phyloP scores from a whole-genome alignment of 495 filamentous ascomycete genomes.

The Penicillium desertorum region DNA sequence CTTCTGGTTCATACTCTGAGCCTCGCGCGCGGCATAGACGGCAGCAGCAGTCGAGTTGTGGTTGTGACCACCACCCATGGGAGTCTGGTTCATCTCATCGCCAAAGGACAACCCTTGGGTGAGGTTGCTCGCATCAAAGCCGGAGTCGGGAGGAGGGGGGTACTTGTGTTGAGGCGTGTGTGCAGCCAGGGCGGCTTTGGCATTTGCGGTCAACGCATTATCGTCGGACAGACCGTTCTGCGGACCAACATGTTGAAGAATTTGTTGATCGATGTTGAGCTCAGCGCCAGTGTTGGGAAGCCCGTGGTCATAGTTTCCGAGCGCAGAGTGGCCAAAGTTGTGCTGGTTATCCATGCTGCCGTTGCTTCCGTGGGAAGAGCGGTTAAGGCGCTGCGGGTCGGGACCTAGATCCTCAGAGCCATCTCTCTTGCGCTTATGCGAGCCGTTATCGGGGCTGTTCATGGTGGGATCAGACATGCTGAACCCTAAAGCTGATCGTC shows the following conservation, averaged over 20 bases:
- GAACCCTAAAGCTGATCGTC: constrained; percentile 13
- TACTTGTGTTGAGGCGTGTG: constrained; percentile 48
- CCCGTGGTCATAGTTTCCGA: constrained; percentile 44
- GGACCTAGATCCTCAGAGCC: constrained; percentile 45
- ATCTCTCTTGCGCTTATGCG: constrained; percentile 49
- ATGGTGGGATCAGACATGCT: constrained; percentile 47
- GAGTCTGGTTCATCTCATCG: constrained; percentile 45
- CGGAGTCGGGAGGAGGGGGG: constrained; percentile 41
- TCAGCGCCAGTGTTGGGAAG: constrained; percentile 40
- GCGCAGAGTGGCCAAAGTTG: constrained; percentile 41
- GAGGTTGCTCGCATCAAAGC: constrained; percentile 46
- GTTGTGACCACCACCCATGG: constrained; percentile 38
- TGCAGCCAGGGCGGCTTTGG: constrained; percentile 48
- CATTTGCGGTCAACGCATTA: constrained; percentile 47
- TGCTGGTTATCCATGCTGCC: constrained; percentile 46
- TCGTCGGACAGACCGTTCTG: constrained; percentile 51
- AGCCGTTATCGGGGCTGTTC: constrained; percentile 38
- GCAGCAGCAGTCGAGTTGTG: constrained; percentile 51
- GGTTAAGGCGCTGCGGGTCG: constrained; percentile 45
- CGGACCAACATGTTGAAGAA: constrained; percentile 49
- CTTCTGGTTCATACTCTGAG: constrained; percentile 58
- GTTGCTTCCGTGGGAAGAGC: constrained; percentile 48
- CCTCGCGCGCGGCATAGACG: constrained; percentile 49
- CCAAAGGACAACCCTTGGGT: constrained; percentile 44
- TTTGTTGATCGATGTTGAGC: constrained; percentile 50